Evolutionary conservation across 2,329 filamentous ascomycete species (phyloP).

Genomic region (Podosphaera xanthii): DNA sequence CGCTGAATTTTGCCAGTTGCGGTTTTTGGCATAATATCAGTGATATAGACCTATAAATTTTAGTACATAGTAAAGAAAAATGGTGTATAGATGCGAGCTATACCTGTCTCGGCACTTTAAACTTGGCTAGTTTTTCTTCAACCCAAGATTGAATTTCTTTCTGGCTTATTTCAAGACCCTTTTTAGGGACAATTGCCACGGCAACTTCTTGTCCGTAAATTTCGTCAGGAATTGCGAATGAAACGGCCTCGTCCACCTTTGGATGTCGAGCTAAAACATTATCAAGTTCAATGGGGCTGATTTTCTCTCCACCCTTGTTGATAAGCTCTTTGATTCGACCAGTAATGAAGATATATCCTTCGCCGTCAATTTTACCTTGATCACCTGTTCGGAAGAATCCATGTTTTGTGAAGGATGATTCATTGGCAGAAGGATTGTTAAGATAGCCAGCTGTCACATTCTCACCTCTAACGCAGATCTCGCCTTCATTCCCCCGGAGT

Average conservation of each 20-base stretch:
- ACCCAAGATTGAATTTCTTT: constrained; percentile 48
- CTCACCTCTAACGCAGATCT: constrained; percentile 62
- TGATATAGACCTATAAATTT: constrained; percentile 44
- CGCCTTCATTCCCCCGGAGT: constrained; percentile 45
- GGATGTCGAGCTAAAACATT: constrained; percentile 57
- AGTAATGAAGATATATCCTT: constrained; percentile 68
- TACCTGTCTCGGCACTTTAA: constrained; percentile 70
- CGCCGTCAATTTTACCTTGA: constrained; percentile 57
- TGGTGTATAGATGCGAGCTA: constrained; percentile 9
- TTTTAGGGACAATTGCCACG: constrained; percentile 52
- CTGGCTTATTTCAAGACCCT: constrained; percentile 29
- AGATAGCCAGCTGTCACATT: constrained; percentile 73
- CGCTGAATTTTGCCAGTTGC: constrained; percentile 81
- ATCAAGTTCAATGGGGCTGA: constrained; percentile 70
- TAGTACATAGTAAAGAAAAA: neutral
- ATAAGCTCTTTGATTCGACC: constrained; percentile 88
- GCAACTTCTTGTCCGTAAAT: constrained; percentile 67
- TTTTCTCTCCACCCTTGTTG: constrained; percentile 79
- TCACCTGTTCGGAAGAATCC: constrained; percentile 79
- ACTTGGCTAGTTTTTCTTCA: constrained; percentile 48
- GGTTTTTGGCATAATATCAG: constrained; percentile 69
- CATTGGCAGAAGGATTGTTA: constrained; percentile 60
- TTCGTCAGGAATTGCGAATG: constrained; percentile 63
- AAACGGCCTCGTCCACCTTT: constrained; percentile 54
- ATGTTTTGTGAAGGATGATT: constrained; percentile 45